Evolutionary conservation across 306 rosid genomes (phyloP), one percentile per base, ranked within the genome.

Genomic region (Lablab purpureus): DNA sequence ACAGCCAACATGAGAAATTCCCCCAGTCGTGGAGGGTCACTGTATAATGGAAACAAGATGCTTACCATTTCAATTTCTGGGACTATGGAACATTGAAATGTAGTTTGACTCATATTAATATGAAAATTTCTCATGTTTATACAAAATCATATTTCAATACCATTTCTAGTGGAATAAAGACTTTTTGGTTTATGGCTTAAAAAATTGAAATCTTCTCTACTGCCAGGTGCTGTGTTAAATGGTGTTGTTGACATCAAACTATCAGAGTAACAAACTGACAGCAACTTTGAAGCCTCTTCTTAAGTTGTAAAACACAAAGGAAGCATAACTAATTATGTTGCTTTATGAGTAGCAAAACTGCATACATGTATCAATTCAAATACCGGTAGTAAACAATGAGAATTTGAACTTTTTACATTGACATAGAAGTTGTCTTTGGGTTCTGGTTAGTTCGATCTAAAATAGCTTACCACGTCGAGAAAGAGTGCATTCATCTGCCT

Each of bases 401-500:
- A 21, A n/a, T 56, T 73, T 30, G 51, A 75, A 76, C 23, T 7
- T 50, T 62, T 30, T 63, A 30, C 10, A 46, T 68, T 28, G 32
- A 54, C 74, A 67, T 19, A 22, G 25, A 66, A 72, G 51, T 18
- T 34, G 18, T 54, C 27, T 37, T 40, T 45, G 34, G 27, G 59
- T 70, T 71, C 4, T 4, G 6, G 46, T 67, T 12, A 43, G 62
- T 37, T 70, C 66, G 81, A 47, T 14, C 25, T 30, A 62, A 23
- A 27, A 79, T 37, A 52, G 73, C 92, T 81, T 81, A 95, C 99
- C 98, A 95, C 94, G 63, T 95, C 96, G 45, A 92, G 97, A 87
- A 95, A 95, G 77, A 93, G 94, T 25, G 97, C 97, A 86, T 95
- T 95, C 98, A 95, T 95, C 88, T 95, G 99, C 87, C 99, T 91